phyloP scores from a whole-genome alignment of 2,329 filamentous ascomycete species.

The Cladophialophora bantiana region DNA sequence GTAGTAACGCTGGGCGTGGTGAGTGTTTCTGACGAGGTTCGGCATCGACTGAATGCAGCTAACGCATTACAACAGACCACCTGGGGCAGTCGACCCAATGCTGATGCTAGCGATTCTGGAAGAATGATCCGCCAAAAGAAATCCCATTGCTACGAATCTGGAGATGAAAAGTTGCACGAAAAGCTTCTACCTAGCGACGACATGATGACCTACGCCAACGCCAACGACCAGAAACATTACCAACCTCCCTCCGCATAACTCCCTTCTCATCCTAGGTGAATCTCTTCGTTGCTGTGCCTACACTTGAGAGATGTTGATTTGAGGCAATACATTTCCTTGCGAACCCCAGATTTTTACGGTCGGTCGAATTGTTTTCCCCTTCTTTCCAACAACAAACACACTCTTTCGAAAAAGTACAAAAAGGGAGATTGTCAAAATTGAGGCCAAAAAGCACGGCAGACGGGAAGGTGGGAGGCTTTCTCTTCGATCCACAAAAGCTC shows the following conservation, averaged over 20 bases:
- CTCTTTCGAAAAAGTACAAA: conserved; percentile 25
- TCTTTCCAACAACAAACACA: conserved; percentile 23
- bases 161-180: conserved; percentile 32
- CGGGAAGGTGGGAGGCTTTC: conserved; percentile 30
- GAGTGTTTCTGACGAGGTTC: conserved; percentile 49
- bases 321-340: conserved; percentile 9
- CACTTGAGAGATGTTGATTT: background rate
- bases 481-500: conserved; percentile 33
- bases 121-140: conserved; percentile 60
- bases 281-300: background rate
- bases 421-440: conserved; percentile 20
- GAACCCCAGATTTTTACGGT: conserved; percentile 23
- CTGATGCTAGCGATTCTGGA: conserved; percentile 79
- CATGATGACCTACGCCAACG: conserved; percentile 29
- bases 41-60: conserved; percentile 30
- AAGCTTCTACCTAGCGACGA: conserved; percentile 34
- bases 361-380: conserved; percentile 12
- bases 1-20: conserved; percentile 83
- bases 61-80: conserved; percentile 70
- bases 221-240: conserved; percentile 32
- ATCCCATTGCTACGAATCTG: conserved; percentile 20
- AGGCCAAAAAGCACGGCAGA: conserved; percentile 20
- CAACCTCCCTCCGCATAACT: conserved; percentile 33
- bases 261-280: conserved; percentile 6
- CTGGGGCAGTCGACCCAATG: conserved; percentile 92